phyloP scores from a whole-genome alignment of 768 basidiomycete genomes.

The Auricularia heimuer region DNA sequence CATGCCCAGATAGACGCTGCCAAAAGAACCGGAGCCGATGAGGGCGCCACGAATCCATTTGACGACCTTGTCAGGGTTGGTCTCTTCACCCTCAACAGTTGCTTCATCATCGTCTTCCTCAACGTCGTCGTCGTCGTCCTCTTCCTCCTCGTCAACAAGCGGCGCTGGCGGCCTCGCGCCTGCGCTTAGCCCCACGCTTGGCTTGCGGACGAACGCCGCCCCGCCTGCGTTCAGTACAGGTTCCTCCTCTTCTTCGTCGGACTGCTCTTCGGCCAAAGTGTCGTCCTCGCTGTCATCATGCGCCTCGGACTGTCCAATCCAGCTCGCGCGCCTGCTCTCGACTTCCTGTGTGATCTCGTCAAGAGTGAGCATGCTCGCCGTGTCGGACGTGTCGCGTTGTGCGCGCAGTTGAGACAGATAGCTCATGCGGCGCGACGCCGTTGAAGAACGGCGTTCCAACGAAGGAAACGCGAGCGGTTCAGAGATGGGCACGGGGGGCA shows the following conservation, averaged over 20 bases:
- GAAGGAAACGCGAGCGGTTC: slow-evolving; percentile 50
- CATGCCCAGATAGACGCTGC: slow-evolving; percentile 93
- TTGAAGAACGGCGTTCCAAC: slow-evolving; percentile 37
- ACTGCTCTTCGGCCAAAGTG: slow-evolving; percentile 49
- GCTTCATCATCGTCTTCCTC: slow-evolving; percentile 24
- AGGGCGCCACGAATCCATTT: slow-evolving; percentile 98
- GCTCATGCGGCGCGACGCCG: slow-evolving; percentile 48
- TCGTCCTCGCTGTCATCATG: slow-evolving; percentile 49
- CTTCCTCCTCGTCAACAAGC: slow-evolving; percentile 33
- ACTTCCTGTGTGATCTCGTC: slow-evolving; percentile 98
- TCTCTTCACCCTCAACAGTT: slow-evolving; percentile 29
- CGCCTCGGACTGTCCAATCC: slow-evolving; percentile 21
- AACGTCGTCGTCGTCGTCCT: slow-evolving; percentile 24
- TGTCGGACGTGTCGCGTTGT: slow-evolving; percentile 77
- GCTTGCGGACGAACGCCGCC: slow-evolving; percentile 1
- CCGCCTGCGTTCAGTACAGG: slow-evolving; percentile 23
- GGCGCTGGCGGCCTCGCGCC: not conserved
- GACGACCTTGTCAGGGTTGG: slow-evolving; percentile 44
- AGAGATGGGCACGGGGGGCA: slow-evolving; percentile 70
- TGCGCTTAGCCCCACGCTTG: not conserved
- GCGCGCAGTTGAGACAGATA: slow-evolving; percentile 74
- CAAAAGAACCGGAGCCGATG: slow-evolving; percentile 91
- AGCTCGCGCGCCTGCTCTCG: slow-evolving; percentile 48
- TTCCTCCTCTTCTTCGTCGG: slow-evolving; percentile 32
- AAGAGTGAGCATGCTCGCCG: slow-evolving; percentile 86